Base-by-base conservation (phyloP, 192 early-diverging fungal species). In the Podila horticola region DNA sequence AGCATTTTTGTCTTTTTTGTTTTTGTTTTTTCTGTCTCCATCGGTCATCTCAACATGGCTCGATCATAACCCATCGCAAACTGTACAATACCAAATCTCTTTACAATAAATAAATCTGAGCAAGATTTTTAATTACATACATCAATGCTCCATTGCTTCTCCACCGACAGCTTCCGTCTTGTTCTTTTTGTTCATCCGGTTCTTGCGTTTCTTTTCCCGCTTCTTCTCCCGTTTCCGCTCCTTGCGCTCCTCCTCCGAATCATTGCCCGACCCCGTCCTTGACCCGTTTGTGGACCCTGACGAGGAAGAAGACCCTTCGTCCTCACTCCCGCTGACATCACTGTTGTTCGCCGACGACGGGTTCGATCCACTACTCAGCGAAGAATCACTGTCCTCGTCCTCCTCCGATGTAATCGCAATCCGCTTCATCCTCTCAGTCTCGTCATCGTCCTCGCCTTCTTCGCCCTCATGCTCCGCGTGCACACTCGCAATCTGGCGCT, bases 151-250 rank as follows among this genome's bases (percentile, higher is more conserved):
- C 52, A 55, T 55, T 13, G 41, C 41, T 17, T 45, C 33, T 34
- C 4, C 52, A 55, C 1, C 52, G 6, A 3, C 19, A 0, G 52
- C 22, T 4, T 55, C 52, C 13, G 38, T 72, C 64, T 58, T 74
- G 45, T 76, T 76, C 49, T 65, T 79, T 65, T 79, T 79, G 49
- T 79, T 79, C 67, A 79, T 66, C 59, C 60, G 70, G 49, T 19
- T 62, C 60, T 71, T 79, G 58, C 75, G 69, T 30, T 67, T 79
- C 75, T 63, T 79, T 34, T 79, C 69, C 22, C 64, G 38, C 49
- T 67, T 79, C 51, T 79, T 79, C 8, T 79, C 64, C 33, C 45
- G 57, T 64, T 55, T 61, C 8, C 69, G 55, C 59, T 71, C 65
- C 19, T 31, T 48, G 0, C 69, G 64, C 59, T 67, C 58, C 29